Percentiles rank a stretch among this genome's conserved stretches.
Evolutionary conservation across 1,284 basidiomycete genomes (phyloP).

Genomic region (Earliella scabrosa): DNA sequence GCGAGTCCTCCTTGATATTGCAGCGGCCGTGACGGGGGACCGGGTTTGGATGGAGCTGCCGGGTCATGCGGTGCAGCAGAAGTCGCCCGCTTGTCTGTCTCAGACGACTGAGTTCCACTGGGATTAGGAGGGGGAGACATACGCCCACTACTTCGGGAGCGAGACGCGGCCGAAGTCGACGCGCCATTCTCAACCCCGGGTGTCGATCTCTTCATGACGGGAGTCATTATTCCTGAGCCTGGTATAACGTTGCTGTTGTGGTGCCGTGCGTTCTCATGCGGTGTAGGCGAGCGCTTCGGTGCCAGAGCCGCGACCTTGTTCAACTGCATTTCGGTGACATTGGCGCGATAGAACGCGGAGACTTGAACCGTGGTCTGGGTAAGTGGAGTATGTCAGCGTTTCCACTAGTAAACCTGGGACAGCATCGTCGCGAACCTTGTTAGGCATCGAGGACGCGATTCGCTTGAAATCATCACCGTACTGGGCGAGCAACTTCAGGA

Average conservation of each 20-base stretch:
- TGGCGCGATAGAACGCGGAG: constrained; percentile 64
- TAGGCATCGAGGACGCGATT: constrained; percentile 75
- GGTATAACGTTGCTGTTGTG: constrained; percentile 1
- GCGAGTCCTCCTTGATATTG: constrained; percentile 12
- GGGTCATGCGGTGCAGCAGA: not conserved
- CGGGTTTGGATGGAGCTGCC: not conserved
- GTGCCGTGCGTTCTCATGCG: constrained; percentile 16
- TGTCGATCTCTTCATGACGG: constrained; percentile 13
- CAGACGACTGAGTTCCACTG: constrained; percentile 6
- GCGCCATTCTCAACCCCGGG: constrained; percentile 9
- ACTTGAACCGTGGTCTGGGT: constrained; percentile 77
- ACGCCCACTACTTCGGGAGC: constrained; percentile 11
- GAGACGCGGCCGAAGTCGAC: constrained; percentile 1
- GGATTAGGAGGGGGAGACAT: constrained; percentile 18
- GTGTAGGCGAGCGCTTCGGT: constrained; percentile 39
- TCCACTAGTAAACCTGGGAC: not conserved
- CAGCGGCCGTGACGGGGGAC: not conserved
- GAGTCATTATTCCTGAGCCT: constrained; percentile 24
- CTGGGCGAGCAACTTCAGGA: constrained; percentile 65
- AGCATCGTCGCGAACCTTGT: constrained; percentile 53
- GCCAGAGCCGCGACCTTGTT: constrained; percentile 42
- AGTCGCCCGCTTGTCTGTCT: constrained; percentile 2
- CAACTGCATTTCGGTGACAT: constrained; percentile 50
- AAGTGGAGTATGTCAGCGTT: constrained; percentile 5
- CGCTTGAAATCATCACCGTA: constrained; percentile 79